Conservation (phyloP, 352 stramenopile species). For the Globisporangium acanthophoron region DNA sequence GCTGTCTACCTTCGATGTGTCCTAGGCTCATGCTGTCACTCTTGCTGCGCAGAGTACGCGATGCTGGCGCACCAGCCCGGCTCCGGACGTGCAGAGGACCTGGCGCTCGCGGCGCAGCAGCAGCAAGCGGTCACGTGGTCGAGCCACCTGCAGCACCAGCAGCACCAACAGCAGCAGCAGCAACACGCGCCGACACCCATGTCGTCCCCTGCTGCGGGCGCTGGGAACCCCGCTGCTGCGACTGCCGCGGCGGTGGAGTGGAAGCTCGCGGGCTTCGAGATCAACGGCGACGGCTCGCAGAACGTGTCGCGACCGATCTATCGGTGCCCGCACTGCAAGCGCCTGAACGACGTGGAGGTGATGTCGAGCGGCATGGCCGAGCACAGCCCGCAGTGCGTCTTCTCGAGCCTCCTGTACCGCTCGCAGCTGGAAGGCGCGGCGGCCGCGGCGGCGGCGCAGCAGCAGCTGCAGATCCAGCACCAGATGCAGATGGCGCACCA, state of each 20-base stretch:
- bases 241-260: constrained; percentile 45
- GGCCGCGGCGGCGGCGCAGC: constrained; percentile 15
- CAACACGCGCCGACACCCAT: constrained; percentile 13
- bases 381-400: constrained; percentile 57
- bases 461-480: constrained; percentile 28
- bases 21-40: background rate
- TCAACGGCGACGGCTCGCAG: constrained; percentile 57
- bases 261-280: constrained; percentile 77
- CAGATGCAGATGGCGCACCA: constrained; percentile 35
- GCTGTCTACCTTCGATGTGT: background rate
- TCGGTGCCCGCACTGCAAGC: constrained; percentile 60
- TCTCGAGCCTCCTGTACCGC: constrained; percentile 39
- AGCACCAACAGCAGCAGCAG: constrained; percentile 16
- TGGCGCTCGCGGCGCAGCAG: constrained; percentile 9
- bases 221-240: background rate
- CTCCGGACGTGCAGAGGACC: constrained; percentile 10
- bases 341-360: constrained; percentile 67
- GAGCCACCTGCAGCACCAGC: background rate
- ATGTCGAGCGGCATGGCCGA: constrained; percentile 48
- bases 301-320: constrained; percentile 73
- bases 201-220: constrained; percentile 17
- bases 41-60: constrained; percentile 4
- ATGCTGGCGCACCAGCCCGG: constrained; percentile 9
- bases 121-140: background rate
- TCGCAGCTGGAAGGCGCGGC: constrained; percentile 44